A percentile compares a stretch with the other conserved stretches of the same genome.
These are phyloP conservation scores for Coniochaeta prunicola DNA, from an alignment of 2,329 filamentous ascomycete genomes.

Conservation along the genomic window DNA sequence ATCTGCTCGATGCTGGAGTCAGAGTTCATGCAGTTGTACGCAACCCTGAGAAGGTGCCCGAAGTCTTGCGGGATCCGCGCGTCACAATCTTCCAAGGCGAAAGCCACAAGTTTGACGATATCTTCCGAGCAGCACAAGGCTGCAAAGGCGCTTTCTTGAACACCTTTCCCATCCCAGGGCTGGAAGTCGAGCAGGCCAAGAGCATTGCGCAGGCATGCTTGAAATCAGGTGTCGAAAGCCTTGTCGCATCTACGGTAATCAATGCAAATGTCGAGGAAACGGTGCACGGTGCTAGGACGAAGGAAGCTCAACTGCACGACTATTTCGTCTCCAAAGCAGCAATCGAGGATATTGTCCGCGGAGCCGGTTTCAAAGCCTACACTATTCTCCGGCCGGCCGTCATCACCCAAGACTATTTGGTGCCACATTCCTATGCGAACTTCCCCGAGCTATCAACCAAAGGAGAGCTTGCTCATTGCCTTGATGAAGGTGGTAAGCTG, in stretches of 20 bases:
- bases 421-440: slow-evolving; percentile 15
- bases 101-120: slow-evolving; percentile 21
- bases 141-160: slow-evolving; percentile 23
- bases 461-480: slow-evolving; percentile 19
- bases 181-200: slow-evolving; percentile 22
- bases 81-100: slow-evolving; percentile 29
- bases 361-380: slow-evolving; percentile 19
- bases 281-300: slow-evolving; percentile 15
- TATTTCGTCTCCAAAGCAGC: slow-evolving; percentile 30
- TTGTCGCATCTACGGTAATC: slow-evolving; percentile 18
- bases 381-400: slow-evolving; percentile 25
- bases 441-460: slow-evolving; percentile 19
- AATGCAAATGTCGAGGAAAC: slow-evolving; percentile 10
- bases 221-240: slow-evolving; percentile 21
- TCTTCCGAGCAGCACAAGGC: slow-evolving; percentile 23
- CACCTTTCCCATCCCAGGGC: slow-evolving; percentile 17
- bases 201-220: slow-evolving; percentile 22
- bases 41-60: slow-evolving; percentile 21
- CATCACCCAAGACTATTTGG: slow-evolving; percentile 20
- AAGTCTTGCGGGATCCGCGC: slow-evolving; percentile 14
- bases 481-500: slow-evolving; percentile 13
- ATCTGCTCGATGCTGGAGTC: slow-evolving; percentile 24
- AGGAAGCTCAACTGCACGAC: slow-evolving; percentile 9
- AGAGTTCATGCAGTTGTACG: slow-evolving; percentile 28
- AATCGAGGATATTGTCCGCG: slow-evolving; percentile 24